A percentile compares a stretch with the other conserved stretches of the same genome.
phyloP scores from a whole-genome alignment of 352 stramenopile species.

The Globisporangium cystogenes region DNA sequence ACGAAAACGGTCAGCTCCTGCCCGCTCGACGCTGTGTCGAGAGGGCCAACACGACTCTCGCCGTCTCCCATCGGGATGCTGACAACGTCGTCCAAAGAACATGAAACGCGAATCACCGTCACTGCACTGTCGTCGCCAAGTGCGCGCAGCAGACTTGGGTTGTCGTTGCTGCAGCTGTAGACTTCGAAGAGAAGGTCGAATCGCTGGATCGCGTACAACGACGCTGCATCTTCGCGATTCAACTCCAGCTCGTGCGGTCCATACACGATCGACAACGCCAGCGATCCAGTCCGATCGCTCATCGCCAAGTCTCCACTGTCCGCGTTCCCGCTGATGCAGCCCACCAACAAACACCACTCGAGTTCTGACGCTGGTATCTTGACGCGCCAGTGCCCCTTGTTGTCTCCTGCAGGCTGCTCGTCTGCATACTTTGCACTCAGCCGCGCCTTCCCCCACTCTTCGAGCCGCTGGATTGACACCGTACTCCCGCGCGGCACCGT shows the following conservation, averaged over 20 bases:
- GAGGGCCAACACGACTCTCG: background rate
- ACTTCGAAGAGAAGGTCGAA: constrained; percentile 31
- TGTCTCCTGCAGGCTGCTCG: background rate
- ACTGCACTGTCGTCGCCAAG: constrained; percentile 9
- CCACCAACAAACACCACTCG: constrained; percentile 31
- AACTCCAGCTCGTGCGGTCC: constrained; percentile 1
- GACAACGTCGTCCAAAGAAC: constrained; percentile 16
- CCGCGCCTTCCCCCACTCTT: background rate
- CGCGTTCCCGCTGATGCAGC: constrained; percentile 26
- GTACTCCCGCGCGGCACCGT: background rate
- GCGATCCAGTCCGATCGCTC: constrained; percentile 34
- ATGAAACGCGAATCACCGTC: constrained; percentile 19
- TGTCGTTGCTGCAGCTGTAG: background rate
- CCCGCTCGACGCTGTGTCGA: constrained; percentile 1
- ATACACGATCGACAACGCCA: constrained; percentile 8
- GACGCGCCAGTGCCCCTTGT: constrained; percentile 1
- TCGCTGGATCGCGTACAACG: constrained; percentile 22
- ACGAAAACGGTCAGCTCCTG: constrained; percentile 17
- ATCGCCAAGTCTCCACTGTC: constrained; percentile 33
- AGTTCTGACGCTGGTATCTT: constrained; percentile 18
- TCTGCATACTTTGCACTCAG: constrained; percentile 3
- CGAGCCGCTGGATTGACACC: constrained; percentile 1
- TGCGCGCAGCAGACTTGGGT: background rate
- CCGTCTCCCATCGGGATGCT: constrained; percentile 15
- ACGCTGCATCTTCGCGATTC: constrained; percentile 4